These are phyloP conservation scores for Leccinum uliginosum DNA, from an alignment of 768 basidiomycete species.

Conservation along the genomic window DNA sequence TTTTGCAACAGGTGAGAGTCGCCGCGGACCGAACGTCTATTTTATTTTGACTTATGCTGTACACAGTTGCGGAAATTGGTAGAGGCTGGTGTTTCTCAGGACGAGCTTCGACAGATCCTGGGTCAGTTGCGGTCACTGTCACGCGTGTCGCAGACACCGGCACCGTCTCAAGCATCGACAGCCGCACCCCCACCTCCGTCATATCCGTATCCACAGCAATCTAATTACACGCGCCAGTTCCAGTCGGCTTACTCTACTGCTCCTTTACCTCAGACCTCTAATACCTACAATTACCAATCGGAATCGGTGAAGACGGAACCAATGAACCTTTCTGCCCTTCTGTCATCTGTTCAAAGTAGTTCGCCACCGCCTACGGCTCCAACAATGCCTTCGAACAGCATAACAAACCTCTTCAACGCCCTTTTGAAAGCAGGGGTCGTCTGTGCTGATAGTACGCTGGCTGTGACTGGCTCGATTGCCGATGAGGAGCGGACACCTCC, in stretches of 20 bases:
- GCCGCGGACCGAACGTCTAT: background rate
- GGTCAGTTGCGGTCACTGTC: slow-evolving; percentile 62
- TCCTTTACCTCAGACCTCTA: slow-evolving; percentile 31
- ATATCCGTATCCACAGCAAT: slow-evolving; percentile 29
- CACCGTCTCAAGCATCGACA: slow-evolving; percentile 31
- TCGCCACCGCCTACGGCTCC: slow-evolving; percentile 22
- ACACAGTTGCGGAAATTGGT: slow-evolving; percentile 65
- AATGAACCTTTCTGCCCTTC: slow-evolving; percentile 27
- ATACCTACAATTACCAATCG: slow-evolving; percentile 23
- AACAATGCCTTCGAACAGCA: slow-evolving; percentile 32
- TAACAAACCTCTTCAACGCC: slow-evolving; percentile 59
- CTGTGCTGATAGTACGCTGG: slow-evolving; percentile 48
- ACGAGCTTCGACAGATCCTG: slow-evolving; percentile 74
- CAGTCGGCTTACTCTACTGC: slow-evolving; percentile 30
- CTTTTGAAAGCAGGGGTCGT: slow-evolving; percentile 80
- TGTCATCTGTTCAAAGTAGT: slow-evolving; percentile 24
- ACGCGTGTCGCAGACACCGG: slow-evolving; percentile 35
- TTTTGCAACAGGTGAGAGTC: slow-evolving; percentile 72
- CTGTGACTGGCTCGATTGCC: slow-evolving; percentile 39
- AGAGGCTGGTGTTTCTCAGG: slow-evolving; percentile 75
- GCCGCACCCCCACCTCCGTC: slow-evolving; percentile 27
- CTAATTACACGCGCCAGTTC: slow-evolving; percentile 26
- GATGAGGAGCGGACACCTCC: slow-evolving; percentile 26
- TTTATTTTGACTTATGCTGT: slow-evolving; percentile 4
- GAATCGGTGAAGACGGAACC: slow-evolving; percentile 28